Evolutionary conservation across 2,329 filamentous ascomycete genomes (phyloP).

Genomic region (Fragosphaeria purpurea): DNA sequence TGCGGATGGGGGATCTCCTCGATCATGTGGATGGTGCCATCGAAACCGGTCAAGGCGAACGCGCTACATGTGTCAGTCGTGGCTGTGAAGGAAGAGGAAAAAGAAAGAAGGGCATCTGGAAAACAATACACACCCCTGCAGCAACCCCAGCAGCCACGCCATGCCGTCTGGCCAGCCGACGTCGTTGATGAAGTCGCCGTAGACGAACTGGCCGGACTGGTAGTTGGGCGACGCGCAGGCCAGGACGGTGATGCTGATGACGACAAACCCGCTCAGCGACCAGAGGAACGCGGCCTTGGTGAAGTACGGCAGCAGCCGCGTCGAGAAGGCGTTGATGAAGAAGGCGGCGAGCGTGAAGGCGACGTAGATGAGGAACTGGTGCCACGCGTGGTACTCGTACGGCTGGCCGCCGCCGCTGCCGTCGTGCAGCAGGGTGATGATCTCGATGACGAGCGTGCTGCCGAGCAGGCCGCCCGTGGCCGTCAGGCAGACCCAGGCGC

Average conservation of each 20-base stretch:
- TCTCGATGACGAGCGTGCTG: conserved; percentile 55
- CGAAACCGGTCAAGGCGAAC: conserved; percentile 40
- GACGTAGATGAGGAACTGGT: conserved; percentile 65
- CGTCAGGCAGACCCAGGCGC: conserved; percentile 61
- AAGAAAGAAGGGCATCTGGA: too few species aligned
- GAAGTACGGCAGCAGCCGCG: conserved; percentile 50
- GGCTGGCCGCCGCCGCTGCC: conserved; percentile 19
- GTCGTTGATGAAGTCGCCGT: conserved; percentile 56
- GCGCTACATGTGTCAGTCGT: conserved; percentile 16
- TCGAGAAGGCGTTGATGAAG: conserved; percentile 55
- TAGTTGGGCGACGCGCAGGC: conserved; percentile 56
- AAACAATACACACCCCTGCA: conserved; percentile 35
- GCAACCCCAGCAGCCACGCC: conserved; percentile 43
- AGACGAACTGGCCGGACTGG: conserved; percentile 55
- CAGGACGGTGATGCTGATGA: conserved; percentile 61
- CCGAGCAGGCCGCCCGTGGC: conserved; percentile 59
- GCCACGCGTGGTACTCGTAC: conserved; percentile 52
- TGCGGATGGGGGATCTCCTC: conserved; percentile 50
- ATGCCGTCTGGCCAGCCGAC: conserved; percentile 61
- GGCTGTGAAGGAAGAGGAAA: too few species aligned
- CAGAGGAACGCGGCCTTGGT: conserved; percentile 63
- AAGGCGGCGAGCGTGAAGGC: conserved; percentile 52
- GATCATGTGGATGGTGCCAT: conserved; percentile 44
- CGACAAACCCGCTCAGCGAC: conserved; percentile 57
- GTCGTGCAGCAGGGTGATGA: conserved; percentile 51